Base-by-base conservation (phyloP, 768 basidiomycete species). In the Paxillus rubicundulus region DNA sequence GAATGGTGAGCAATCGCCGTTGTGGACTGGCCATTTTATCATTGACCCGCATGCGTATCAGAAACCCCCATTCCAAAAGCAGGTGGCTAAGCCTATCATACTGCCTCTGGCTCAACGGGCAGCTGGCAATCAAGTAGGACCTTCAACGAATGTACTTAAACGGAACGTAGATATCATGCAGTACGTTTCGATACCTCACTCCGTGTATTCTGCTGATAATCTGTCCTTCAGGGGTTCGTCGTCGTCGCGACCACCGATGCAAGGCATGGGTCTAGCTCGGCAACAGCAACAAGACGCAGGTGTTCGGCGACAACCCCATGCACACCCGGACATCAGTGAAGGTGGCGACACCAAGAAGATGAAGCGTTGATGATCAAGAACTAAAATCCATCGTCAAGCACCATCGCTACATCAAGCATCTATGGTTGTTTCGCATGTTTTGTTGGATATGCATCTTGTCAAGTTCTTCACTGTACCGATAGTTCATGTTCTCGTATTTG, bases 191-290 rank as follows among this genome's bases (percentile, higher is more conserved):
- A 34, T 44, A 46, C 56, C 48, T 24, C 40, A n/a, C 30, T 42
- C n/a, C 10, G 10, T 33, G 27, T 28, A 9, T 12, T 40, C 38
- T 48, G 33, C 18, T 50, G 5, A 47, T 18, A 18, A 14, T 16
- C n/a, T n/a, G 38, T 39, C 14, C 41, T 37, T 17, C 30, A 67
- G 59, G 48, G 56, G 66, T 30, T 60, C 62, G 20, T 53, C 56
- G 18, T 61, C 59, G 44, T 47, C 56, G 8, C 61, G 64, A 18
- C 54, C 61, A 38, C 60, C 60, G 27, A 56, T 64, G 38, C 67
- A 70, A 62, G 61, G 71, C 40, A 75, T 76, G 71, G 79, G 77
- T 13, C 63, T 77, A 18, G 62, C 62, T 38, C 66, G 74, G 45
- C 69, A 71, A 28, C 70, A 66, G 2, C 56, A 61, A 45, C 59